Percentiles rank a stretch among this genome's conserved stretches.
phyloP scores from a whole-genome alignment of 163 green algal genomes.

The Picocystis sp. region DNA sequence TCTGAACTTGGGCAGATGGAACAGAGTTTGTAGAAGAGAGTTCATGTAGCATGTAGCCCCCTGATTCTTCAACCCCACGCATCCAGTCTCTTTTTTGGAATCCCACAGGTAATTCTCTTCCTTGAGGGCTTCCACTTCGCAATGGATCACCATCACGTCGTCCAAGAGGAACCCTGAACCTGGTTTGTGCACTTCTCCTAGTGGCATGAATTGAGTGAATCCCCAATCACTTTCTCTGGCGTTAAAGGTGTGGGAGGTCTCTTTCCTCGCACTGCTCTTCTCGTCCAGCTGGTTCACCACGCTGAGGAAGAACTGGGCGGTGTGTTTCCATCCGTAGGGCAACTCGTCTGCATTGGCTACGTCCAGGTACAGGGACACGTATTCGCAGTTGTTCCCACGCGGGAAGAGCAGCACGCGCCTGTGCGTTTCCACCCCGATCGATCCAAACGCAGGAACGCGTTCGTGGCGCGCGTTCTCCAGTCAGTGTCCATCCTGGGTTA shows the following conservation, averaged over 20 bases:
- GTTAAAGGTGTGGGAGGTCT: slow-evolving; percentile 64
- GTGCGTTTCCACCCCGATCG: not conserved
- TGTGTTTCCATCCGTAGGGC: slow-evolving; percentile 17
- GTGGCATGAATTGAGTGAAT: slow-evolving; percentile 62
- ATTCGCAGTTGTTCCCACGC: slow-evolving; percentile 22
- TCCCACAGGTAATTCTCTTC: slow-evolving; percentile 38
- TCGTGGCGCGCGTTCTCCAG: not conserved
- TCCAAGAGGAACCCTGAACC: slow-evolving; percentile 34
- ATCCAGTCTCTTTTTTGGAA: slow-evolving; percentile 72
- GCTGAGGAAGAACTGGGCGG: slow-evolving; percentile 23
- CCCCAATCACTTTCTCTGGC: slow-evolving; percentile 70
- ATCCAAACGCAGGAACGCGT: not conserved
- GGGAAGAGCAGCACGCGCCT: slow-evolving; percentile 33
- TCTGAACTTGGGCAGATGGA: slow-evolving; percentile 80
- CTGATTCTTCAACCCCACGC: slow-evolving; percentile 93
- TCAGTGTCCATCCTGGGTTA: too few species aligned
- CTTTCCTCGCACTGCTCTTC: slow-evolving; percentile 9
- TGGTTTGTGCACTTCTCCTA: slow-evolving; percentile 36
- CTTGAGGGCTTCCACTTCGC: slow-evolving; percentile 37
- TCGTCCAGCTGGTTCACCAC: slow-evolving; percentile 18
- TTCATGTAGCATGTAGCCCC: slow-evolving; percentile 99
- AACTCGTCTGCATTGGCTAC: slow-evolving; percentile 19
- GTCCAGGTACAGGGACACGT: slow-evolving; percentile 30
- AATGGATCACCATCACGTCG: slow-evolving; percentile 21
- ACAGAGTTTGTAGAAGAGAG: slow-evolving; percentile 92